Conservation (phyloP, 495 filamentous ascomycete species). For the Penicillium malachiteum region DNA sequence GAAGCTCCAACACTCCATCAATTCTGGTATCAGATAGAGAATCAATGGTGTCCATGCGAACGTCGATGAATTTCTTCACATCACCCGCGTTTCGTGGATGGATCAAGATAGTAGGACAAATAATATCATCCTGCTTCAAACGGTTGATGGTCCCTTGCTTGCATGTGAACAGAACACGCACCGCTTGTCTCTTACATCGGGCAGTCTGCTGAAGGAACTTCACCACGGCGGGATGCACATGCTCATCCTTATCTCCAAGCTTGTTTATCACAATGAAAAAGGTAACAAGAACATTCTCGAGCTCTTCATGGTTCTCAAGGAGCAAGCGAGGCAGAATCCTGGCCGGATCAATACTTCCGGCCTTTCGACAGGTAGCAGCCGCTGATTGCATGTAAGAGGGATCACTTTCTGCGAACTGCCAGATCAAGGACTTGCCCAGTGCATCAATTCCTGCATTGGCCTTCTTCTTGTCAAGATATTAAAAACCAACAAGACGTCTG, state of each 20-base stretch:
- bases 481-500: constrained; percentile 11
- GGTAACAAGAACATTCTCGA: constrained; percentile 3
- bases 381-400: constrained; percentile 12
- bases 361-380: not conserved
- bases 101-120: constrained; percentile 4
- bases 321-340: constrained; percentile 5
- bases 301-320: constrained; percentile 4
- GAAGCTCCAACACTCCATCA: not conserved
- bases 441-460: not conserved
- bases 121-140: not conserved
- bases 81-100: constrained; percentile 1
- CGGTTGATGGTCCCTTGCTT: constrained; percentile 1
- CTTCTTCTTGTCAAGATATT: constrained; percentile 5
- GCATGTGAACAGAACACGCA: constrained; percentile 9
- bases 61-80: constrained; percentile 4
- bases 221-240: constrained; percentile 1
- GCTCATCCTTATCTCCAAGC: constrained; percentile 2
- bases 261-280: constrained; percentile 15
- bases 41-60: constrained; percentile 9
- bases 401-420: constrained; percentile 13
- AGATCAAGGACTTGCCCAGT: constrained; percentile 8
- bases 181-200: not conserved
- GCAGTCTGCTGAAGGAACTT: constrained; percentile 3
- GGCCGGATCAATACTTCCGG: constrained; percentile 3
- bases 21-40: constrained; percentile 3